These are phyloP conservation scores for Hyphopichia fennica DNA, from an alignment of 1,139 yeast genomes.

Conservation along the genomic window DNA sequence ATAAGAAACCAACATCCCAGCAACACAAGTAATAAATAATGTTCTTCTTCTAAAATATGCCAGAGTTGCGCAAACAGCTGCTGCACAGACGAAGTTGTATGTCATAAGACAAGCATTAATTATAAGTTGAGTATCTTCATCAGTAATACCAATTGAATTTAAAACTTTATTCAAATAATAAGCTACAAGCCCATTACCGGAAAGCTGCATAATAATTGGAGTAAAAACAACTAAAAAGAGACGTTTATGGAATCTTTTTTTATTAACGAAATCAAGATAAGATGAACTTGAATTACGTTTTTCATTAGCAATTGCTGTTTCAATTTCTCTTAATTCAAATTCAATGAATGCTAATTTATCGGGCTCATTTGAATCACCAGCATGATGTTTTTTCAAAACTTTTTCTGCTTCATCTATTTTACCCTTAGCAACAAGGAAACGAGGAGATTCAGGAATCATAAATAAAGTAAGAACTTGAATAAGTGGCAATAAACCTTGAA, in stretches of 20 bases:
- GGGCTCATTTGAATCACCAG: slow-evolving; percentile 32
- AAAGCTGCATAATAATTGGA: slow-evolving; percentile 44
- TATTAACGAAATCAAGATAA: slow-evolving; percentile 36
- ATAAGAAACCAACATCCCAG: slow-evolving; percentile 38
- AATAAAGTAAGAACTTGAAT: slow-evolving; percentile 25
- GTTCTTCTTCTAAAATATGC: slow-evolving; percentile 44
- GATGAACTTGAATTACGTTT: slow-evolving; percentile 22
- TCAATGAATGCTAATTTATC: slow-evolving; percentile 36
- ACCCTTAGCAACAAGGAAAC: slow-evolving; percentile 41
- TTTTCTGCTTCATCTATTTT: slow-evolving; percentile 35
- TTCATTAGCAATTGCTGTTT: slow-evolving; percentile 37
- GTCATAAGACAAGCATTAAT: slow-evolving; percentile 48
- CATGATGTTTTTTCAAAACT: slow-evolving; percentile 43
- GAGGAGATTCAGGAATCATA: slow-evolving; percentile 49
- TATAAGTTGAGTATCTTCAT: slow-evolving; percentile 40
- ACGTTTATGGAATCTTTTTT: slow-evolving; percentile 44
- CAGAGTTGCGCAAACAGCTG: slow-evolving; percentile 25
- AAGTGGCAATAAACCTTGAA: slow-evolving; percentile 42
- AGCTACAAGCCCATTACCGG: slow-evolving; percentile 54
- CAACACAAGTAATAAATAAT: slow-evolving; percentile 38
- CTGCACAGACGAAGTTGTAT: slow-evolving; percentile 37
- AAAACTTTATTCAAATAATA: slow-evolving; percentile 51
- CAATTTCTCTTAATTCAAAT: slow-evolving; percentile 47
- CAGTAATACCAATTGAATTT: slow-evolving; percentile 49
- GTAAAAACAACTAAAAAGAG: slow-evolving; percentile 33